A percentile compares a stretch with the other conserved stretches of the same genome.
These are phyloP conservation scores for Yarrowia sp. DNA, from an alignment of 805 yeast genomes.

Conservation along the genomic window DNA sequence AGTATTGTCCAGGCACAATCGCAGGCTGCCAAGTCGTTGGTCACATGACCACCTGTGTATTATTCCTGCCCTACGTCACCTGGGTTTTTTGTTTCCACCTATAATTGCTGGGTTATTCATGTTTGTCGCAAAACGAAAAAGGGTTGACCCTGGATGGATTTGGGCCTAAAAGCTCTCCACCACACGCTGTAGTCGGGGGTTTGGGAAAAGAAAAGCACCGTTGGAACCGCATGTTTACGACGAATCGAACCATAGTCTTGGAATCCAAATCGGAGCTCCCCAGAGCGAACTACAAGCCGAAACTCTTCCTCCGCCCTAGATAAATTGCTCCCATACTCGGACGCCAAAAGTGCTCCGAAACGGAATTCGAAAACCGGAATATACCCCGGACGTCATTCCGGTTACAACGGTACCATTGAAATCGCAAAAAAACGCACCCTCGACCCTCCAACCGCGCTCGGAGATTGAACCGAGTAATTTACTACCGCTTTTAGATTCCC, in stretches of 20 bases:
- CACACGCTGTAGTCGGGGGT: not conserved
- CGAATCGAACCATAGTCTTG: not conserved
- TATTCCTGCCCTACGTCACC: too few species aligned
- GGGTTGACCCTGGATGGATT: too few species aligned
- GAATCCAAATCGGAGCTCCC: too few species aligned
- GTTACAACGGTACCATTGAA: too few species aligned
- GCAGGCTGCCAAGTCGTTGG: too few species aligned
- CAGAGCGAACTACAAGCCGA: too few species aligned
- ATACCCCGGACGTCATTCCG: not conserved
- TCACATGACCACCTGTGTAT: too few species aligned
- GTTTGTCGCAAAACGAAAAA: too few species aligned
- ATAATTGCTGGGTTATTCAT: too few species aligned
- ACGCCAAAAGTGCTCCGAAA: not conserved
- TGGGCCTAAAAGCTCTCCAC: not conserved
- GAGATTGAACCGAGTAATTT: conserved; percentile 20
- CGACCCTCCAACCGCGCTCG: not conserved
- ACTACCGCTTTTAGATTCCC: conserved; percentile 26
- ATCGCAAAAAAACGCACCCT: too few species aligned
- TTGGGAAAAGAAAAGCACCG: not conserved
- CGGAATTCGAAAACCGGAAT: not conserved
- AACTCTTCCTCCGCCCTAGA: not conserved
- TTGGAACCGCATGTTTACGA: not conserved
- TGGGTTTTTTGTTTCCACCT: too few species aligned
- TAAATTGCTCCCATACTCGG: conserved; percentile 28
- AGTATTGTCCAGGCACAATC: too few species aligned